Evolutionary conservation across 1,284 basidiomycete genomes (phyloP).

Genomic region (Sparassis latifolia): DNA sequence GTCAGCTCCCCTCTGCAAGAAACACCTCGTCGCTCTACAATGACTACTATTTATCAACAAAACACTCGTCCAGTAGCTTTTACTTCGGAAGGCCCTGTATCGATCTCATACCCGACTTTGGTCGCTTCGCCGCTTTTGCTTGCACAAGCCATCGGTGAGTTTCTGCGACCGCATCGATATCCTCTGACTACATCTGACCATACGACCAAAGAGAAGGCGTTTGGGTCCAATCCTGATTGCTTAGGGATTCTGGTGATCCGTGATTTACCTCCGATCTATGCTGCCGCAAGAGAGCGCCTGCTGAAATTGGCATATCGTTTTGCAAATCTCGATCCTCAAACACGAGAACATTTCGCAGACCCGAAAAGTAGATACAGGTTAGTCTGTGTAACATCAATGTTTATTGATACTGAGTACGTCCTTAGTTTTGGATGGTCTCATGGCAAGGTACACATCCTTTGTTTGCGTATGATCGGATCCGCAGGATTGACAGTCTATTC

Average conservation of each 20-base stretch:
- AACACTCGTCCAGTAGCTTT: neutral
- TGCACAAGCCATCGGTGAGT: constrained; percentile 54
- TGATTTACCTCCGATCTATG: constrained; percentile 70
- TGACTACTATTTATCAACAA: too few relatives aligned
- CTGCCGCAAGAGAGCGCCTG: constrained; percentile 56
- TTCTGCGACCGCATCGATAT: neutral
- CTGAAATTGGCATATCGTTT: constrained; percentile 72
- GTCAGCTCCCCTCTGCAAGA: too few relatives aligned
- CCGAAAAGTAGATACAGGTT: constrained; percentile 65
- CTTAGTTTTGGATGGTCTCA: constrained; percentile 82
- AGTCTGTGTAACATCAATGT: constrained; percentile 8
- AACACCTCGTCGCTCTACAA: too few relatives aligned
- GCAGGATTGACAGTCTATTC: constrained; percentile 1
- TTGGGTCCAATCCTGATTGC: constrained; percentile 70
- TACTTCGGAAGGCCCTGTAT: constrained; percentile 50
- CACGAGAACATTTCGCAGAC: constrained; percentile 69
- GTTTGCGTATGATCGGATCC: neutral
- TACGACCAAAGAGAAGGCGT: constrained; percentile 56
- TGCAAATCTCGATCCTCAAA: constrained; percentile 57
- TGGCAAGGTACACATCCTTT: constrained; percentile 56
- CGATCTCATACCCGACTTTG: constrained; percentile 64
- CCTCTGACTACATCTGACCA: neutral
- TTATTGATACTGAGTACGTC: neutral
- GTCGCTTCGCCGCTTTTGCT: constrained; percentile 53
- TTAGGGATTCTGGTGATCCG: constrained; percentile 78